Evolutionary conservation across 768 basidiomycete species (phyloP), one percentile per base, ranked within the genome.

Genomic region (Pleurotus tuoliensis): DNA sequence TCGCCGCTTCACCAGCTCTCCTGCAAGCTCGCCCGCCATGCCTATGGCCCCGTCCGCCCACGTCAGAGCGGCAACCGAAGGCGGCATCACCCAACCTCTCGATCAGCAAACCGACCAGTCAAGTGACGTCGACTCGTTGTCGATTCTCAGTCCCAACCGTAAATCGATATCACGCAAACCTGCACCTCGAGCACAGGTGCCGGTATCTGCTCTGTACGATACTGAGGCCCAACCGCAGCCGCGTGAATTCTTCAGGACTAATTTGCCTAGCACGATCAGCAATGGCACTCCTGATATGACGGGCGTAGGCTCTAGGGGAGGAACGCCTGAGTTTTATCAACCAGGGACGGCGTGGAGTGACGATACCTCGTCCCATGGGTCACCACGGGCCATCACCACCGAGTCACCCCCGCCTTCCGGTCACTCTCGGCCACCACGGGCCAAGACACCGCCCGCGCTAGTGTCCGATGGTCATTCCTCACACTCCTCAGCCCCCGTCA

Each of bases 171-270:
- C 84, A 58, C 82, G 84, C 39, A 89, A 88, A 64, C 82, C 81
- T 18, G 82, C 82, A 20, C 87, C 85, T 0, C 72, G 82, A 58
- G 83, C 82, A 8, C 83, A 86, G 61, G 68, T 87, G 4, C 85
- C 87, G 1, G 74, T 82, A 9, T 84, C 85, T 9, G 81, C 85
- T 50, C 76, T 83, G 47, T 74, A 78, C 34, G 77, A 81, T 44
- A 66, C 69, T 50, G 67, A 67, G 11, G n/a, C 57, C 39, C 58
- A 44, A 57, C 53, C 40, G 20, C 59, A 43, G 43, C 46, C 13
- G 70, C 56, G 38, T 61, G 58, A 64, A 65, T n/a, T 58, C 45
- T 15, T 61, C 59, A 41, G 64, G 60, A 72, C 74, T 6, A 69
- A 80, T 53, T 67, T 83, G 24, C 80, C 84, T 3, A 86, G 83